Conservation (phyloP, 2,329 filamentous ascomycete species). For the Didymella keratinophila region DNA sequence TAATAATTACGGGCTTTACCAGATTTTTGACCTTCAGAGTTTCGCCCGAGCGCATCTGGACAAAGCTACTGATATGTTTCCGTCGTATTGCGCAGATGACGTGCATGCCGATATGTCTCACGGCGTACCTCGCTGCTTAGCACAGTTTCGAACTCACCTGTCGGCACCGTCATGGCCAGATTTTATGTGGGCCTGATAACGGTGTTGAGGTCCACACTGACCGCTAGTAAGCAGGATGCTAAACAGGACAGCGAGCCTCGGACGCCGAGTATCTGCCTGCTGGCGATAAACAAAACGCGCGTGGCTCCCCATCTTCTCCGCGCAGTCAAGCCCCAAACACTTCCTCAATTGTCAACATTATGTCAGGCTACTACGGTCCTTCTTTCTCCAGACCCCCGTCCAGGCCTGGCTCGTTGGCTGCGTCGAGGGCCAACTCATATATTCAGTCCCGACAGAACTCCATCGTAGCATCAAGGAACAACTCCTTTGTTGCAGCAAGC, state of each 20-base stretch:
- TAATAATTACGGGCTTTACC: not conserved
- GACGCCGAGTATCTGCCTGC: slow-evolving; percentile 14
- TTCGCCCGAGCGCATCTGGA: not conserved
- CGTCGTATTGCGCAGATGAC: not conserved
- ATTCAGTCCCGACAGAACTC: slow-evolving; percentile 16
- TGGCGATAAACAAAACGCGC: slow-evolving; percentile 20
- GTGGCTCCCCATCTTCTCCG: slow-evolving; percentile 16
- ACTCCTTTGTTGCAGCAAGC: slow-evolving; percentile 14
- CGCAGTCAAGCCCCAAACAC: slow-evolving; percentile 8
- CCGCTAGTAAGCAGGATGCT: slow-evolving; percentile 14
- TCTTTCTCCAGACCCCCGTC: slow-evolving; percentile 23
- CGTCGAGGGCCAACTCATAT: slow-evolving; percentile 20
- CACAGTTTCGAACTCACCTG: slow-evolving; percentile 12
- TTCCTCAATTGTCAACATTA: slow-evolving; percentile 10
- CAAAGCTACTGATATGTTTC: not conserved
- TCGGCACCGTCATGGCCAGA: slow-evolving; percentile 17
- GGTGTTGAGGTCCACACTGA: slow-evolving; percentile 18
- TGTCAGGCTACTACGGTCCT: slow-evolving; percentile 24
- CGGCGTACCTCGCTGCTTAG: slow-evolving; percentile 1
- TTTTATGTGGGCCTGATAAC: slow-evolving; percentile 21
- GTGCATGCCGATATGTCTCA: not conserved
- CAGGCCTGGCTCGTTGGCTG: slow-evolving; percentile 22
- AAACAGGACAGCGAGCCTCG: slow-evolving; percentile 6
- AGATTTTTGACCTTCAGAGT: not conserved
- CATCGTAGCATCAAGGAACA: slow-evolving; percentile 8